Conservation (phyloP, 2,329 filamentous ascomycete genomes). For the Lecanicillium sp. region DNA sequence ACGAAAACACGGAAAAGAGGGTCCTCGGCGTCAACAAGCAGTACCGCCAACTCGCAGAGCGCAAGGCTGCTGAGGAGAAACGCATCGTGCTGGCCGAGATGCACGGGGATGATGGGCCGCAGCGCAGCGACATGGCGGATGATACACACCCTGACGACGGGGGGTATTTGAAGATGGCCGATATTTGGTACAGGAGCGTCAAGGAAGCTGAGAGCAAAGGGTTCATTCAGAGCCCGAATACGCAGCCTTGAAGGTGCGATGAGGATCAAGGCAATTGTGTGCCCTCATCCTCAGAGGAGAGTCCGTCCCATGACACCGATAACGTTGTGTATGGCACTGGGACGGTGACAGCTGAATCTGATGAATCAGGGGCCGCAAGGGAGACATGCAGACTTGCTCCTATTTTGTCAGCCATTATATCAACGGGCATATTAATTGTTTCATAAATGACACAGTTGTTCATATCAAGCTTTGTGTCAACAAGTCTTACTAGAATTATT, state of each 20-base stretch:
- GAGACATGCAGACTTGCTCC: too few relatives aligned
- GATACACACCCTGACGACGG: conserved; percentile 28
- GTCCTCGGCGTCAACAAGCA: conserved; percentile 26
- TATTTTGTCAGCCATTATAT: too few relatives aligned
- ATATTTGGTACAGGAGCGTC: conserved; percentile 24
- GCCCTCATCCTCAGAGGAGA: too few relatives aligned
- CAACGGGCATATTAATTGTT: too few relatives aligned
- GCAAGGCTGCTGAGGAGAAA: conserved; percentile 18
- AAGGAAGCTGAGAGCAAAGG: conserved; percentile 17
- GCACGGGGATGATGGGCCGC: conserved; percentile 22
- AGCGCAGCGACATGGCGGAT: conserved; percentile 25
- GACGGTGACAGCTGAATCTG: too few relatives aligned
- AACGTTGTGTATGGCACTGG: too few relatives aligned
- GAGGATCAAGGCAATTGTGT: too few relatives aligned
- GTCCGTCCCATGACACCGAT: too few relatives aligned
- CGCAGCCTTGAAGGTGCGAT: background rate
- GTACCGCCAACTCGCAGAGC: conserved; percentile 18
- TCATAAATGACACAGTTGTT: too few relatives aligned
- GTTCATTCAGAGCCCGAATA: conserved; percentile 13
- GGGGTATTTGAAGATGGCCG: conserved; percentile 34
- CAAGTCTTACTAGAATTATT: too few relatives aligned
- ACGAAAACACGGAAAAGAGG: conserved; percentile 16
- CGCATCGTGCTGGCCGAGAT: conserved; percentile 32
- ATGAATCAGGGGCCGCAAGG: too few relatives aligned
- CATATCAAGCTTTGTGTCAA: too few relatives aligned